Conservation (phyloP, 1,139 yeast genomes). For the Zygotorulaspora mrakii region DNA sequence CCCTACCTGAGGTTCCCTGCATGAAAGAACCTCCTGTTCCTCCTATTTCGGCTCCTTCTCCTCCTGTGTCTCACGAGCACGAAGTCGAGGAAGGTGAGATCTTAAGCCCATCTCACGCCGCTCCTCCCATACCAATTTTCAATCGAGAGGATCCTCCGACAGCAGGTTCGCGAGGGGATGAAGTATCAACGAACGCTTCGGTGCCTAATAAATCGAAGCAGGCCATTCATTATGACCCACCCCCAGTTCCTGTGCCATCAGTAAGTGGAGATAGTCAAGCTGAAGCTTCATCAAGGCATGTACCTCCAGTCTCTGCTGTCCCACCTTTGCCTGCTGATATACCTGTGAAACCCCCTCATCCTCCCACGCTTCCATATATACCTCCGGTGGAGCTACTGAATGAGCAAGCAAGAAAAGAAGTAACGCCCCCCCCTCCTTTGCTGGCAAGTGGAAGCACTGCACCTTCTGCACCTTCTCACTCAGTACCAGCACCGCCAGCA, state of each 20-base stretch:
- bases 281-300: constrained; percentile 14
- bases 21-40: not conserved
- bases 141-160: not conserved
- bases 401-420: constrained; percentile 4
- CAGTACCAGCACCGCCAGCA: constrained; percentile 21
- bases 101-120: constrained; percentile 1
- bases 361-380: constrained; percentile 16
- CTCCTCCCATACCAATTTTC: constrained; percentile 1
- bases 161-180: not conserved
- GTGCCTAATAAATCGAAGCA: not conserved
- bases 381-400: constrained; percentile 7
- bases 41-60: not conserved
- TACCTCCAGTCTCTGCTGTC: constrained; percentile 21
- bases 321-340: constrained; percentile 27
- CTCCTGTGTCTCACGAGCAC: not conserved
- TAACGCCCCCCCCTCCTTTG: constrained; percentile 10
- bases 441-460: not conserved
- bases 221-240: not conserved
- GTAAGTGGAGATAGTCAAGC: constrained; percentile 10
- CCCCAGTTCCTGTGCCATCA: constrained; percentile 11
- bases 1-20: not conserved
- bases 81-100: not conserved
- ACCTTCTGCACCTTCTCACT: constrained; percentile 10
- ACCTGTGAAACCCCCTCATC: constrained; percentile 16
- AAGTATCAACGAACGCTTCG: not conserved